Conservation (phyloP, 2,329 filamentous ascomycete genomes). For the Aspergillus phoenicis region DNA sequence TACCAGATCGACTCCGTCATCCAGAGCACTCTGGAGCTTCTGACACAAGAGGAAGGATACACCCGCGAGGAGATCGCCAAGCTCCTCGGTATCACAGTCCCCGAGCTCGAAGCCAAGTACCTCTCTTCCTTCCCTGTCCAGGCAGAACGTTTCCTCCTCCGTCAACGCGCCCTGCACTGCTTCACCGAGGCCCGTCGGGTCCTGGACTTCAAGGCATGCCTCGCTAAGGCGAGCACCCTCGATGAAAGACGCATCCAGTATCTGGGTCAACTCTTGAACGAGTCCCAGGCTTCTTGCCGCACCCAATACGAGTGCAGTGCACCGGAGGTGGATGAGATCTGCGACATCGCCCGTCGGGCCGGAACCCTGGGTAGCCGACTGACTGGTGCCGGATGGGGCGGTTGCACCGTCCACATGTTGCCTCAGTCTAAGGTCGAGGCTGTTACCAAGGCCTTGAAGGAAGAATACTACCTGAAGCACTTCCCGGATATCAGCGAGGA, state of each 20-base stretch:
- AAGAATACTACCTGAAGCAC: constrained; percentile 78
- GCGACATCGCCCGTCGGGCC: constrained; percentile 72
- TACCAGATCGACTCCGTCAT: constrained; percentile 76
- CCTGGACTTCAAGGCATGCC: constrained; percentile 75
- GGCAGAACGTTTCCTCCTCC: constrained; percentile 82
- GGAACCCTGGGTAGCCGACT: constrained; percentile 83
- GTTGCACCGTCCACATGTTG: constrained; percentile 91
- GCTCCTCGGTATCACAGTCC: constrained; percentile 68
- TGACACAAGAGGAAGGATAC: constrained; percentile 81
- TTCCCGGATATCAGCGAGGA: constrained; percentile 69
- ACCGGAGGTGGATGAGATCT: constrained; percentile 87
- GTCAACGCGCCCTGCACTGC: constrained; percentile 86
- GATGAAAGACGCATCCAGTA: constrained; percentile 68
- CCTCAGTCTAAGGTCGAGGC: constrained; percentile 77
- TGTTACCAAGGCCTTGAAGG: constrained; percentile 75
- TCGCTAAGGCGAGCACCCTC: constrained; percentile 59
- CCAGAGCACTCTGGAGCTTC: constrained; percentile 67
- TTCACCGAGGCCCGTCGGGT: constrained; percentile 88
- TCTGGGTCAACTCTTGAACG: constrained; percentile 83
- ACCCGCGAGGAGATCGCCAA: constrained; percentile 80
- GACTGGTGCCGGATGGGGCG: constrained; percentile 95
- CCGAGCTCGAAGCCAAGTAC: constrained; percentile 74
- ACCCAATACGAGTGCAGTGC: constrained; percentile 90
- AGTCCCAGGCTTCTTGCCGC: constrained; percentile 84
- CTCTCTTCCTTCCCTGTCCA: constrained; percentile 88